phyloP scores from a whole-genome alignment of 768 basidiomycete species.

The Paxillus ammoniavirescens region DNA sequence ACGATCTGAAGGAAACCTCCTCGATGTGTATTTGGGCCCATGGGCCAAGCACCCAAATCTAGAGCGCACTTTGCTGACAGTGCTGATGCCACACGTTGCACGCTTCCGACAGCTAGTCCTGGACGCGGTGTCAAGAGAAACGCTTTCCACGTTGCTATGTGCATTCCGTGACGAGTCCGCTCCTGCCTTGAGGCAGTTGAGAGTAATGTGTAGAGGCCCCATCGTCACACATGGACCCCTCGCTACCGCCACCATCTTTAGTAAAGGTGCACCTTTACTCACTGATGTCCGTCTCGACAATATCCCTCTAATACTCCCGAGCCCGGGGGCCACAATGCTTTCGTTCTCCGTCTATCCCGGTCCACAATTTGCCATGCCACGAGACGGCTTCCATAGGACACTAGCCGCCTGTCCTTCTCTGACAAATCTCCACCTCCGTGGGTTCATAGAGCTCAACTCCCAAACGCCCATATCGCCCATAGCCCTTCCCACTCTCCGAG shows the following conservation, averaged over 20 bases:
- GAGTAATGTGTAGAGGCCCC: conserved; percentile 31
- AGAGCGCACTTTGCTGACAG: conserved; percentile 21
- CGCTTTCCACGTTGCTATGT: conserved; percentile 20
- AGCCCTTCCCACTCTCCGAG: conserved; percentile 23
- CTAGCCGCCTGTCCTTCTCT: conserved; percentile 20
- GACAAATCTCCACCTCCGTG: conserved; percentile 27
- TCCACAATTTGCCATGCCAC: conserved; percentile 29
- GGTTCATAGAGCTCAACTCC: conserved; percentile 27
- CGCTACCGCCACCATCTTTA: conserved; percentile 23
- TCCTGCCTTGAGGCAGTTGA: conserved; percentile 24
- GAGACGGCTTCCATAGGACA: conserved; percentile 21
- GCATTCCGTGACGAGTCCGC: conserved; percentile 26
- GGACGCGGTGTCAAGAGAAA: conserved; percentile 30
- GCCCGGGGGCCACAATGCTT: conserved; percentile 19
- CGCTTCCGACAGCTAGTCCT: conserved; percentile 30
- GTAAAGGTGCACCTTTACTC: conserved; percentile 31
- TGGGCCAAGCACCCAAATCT: conserved; percentile 31
- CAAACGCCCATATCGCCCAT: conserved; percentile 21
- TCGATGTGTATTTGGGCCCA: conserved; percentile 33
- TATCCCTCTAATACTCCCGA: conserved; percentile 26
- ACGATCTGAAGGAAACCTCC: conserved; percentile 29
- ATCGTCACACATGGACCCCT: conserved; percentile 27
- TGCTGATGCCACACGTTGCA: conserved; percentile 28
- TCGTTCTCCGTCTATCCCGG: conserved; percentile 35
- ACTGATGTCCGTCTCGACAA: conserved; percentile 33